Evolutionary conservation across 2,329 filamentous ascomycete species (phyloP), one percentile per base, ranked within the genome.

Genomic region (Aspergillus piperis): DNA sequence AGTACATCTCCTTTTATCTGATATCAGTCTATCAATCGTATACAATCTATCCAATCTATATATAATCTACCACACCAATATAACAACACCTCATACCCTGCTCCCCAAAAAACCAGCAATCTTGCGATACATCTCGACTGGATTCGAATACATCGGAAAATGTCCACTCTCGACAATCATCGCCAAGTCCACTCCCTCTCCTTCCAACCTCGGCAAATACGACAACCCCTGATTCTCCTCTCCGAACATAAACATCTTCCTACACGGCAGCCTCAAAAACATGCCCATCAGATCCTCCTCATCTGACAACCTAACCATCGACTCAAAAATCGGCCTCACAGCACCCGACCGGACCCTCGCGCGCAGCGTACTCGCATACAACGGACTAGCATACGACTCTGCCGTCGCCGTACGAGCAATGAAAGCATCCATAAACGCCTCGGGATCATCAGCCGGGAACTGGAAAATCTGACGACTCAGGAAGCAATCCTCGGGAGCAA

Each of bases 131-230:
- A 70, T 71, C 50, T 70, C 68, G 21, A 67, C 54, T n/a, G 67
- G 69, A 30, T 70, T 70, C 3, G 68, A 68, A 61, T 70, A 71
- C 69, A 70, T 70, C 3, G 67, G 68, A 36, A 69, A 70, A 65
- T 70, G 66, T 3, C 67, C 68, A 59, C 62, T 63, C 10, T 59
- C 54, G 17, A 55, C 19, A 41, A 70, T 70, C 51, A 65, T 47
- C 11, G 66, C 68, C 59, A 71, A 57, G 48, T 68, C 67, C 4
- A 71, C 63, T 0, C 61, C 61, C 2, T 63, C 58, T 39, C 57
- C 6, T 13, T 21, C 19, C 38, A 70, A 57, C 21, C 38, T 51
- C 2, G 49, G 23, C 30, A 71, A 36, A 64, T 70, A 70, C 13
- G 65, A 70, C 7, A 70, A 32, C 1, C 48, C 59, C 1, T 57